Percentiles rank a stretch among this genome's conserved stretches.
Evolutionary conservation across 2,329 filamentous ascomycete genomes (phyloP).

Genomic region (Domatiomyces catenatus): DNA sequence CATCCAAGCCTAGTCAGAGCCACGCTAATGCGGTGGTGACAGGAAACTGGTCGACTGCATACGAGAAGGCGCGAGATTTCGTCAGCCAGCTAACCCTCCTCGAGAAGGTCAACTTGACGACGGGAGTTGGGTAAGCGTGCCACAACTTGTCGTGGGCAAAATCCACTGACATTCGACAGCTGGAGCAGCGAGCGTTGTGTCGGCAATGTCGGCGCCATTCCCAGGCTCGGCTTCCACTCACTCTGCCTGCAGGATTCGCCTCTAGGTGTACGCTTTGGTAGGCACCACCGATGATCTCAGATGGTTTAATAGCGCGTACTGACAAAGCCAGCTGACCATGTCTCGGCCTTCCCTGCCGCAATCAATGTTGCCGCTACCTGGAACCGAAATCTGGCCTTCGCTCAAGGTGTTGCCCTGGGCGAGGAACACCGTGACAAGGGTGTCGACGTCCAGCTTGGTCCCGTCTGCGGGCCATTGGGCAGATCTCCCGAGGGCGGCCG

Average conservation of each 20-base stretch:
- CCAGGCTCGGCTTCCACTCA: slow-evolving; percentile 47
- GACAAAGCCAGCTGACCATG: slow-evolving; percentile 48
- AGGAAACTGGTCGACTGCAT: slow-evolving; percentile 58
- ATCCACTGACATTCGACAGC: slow-evolving; percentile 24
- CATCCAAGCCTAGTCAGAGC: neutral
- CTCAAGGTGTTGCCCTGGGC: slow-evolving; percentile 58
- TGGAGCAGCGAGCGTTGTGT: slow-evolving; percentile 61
- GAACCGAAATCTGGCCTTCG: slow-evolving; percentile 55
- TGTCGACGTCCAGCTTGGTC: slow-evolving; percentile 59
- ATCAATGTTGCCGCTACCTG: slow-evolving; percentile 72
- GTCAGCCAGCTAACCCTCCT: slow-evolving; percentile 67
- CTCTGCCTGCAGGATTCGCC: slow-evolving; percentile 83
- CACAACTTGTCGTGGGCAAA: neutral
- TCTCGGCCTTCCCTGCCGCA: slow-evolving; percentile 65
- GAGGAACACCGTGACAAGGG: slow-evolving; percentile 61
- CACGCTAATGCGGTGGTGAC: neutral
- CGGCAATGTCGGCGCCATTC: slow-evolving; percentile 45
- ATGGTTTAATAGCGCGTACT: slow-evolving; percentile 1
- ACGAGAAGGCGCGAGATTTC: slow-evolving; percentile 59
- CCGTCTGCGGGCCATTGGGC: slow-evolving; percentile 59
- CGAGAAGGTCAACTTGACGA: slow-evolving; percentile 92
- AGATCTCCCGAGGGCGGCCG: slow-evolving; percentile 51
- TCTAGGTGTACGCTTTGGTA: slow-evolving; percentile 56
- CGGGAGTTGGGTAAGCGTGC: slow-evolving; percentile 57
- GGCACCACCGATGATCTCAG: slow-evolving; percentile 13